These are phyloP conservation scores for Teunomyces funiuensis DNA, from an alignment of 805 yeast genomes.

Conservation along the genomic window DNA sequence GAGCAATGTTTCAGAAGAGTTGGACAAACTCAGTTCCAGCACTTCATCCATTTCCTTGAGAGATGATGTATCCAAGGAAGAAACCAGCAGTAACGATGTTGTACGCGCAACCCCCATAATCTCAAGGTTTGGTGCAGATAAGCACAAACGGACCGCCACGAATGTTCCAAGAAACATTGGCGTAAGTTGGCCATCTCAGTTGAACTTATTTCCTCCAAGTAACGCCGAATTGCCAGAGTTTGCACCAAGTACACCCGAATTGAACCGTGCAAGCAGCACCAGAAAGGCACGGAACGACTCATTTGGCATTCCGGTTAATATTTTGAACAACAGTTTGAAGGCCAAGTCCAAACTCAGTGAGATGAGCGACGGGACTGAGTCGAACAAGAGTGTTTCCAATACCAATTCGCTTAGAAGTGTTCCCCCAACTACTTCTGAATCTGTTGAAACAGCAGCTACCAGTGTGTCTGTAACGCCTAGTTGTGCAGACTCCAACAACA, in stretches of 20 bases:
- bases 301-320: constrained; percentile 26
- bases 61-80: background rate
- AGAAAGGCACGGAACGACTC: constrained; percentile 29
- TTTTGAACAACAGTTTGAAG: constrained; percentile 8
- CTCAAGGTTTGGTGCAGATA: background rate
- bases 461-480: background rate
- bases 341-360: constrained; percentile 3
- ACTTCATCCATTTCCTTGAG: constrained; percentile 14
- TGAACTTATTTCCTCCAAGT: constrained; percentile 43
- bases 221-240: constrained; percentile 32
- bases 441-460: background rate
- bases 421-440: background rate
- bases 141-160: constrained; percentile 3
- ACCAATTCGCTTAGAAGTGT: background rate
- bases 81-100: background rate
- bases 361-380: constrained; percentile 1
- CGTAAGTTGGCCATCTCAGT: constrained; percentile 53
- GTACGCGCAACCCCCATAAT: background rate
- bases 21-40: constrained; percentile 24
- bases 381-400: background rate
- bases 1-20: constrained; percentile 22
- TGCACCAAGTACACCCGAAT: constrained; percentile 27
- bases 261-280: constrained; percentile 36
- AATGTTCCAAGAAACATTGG: constrained; percentile 6
- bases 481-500: background rate